Conservation (phyloP, 805 yeast genomes). For the Schizosaccharomyces japonicus region DNA sequence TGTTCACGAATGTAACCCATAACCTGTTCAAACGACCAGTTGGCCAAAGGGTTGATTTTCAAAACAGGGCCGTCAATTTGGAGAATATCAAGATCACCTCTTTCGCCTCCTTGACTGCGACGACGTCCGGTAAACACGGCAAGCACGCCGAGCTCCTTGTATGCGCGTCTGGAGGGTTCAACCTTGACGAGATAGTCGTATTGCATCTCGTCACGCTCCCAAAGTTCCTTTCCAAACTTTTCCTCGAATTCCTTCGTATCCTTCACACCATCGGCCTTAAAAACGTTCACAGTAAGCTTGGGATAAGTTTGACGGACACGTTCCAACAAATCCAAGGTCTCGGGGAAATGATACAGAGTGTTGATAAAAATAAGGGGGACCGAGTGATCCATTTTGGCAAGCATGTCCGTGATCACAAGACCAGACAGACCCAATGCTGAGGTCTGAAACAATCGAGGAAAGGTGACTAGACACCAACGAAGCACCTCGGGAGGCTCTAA, state of each 20-base stretch:
- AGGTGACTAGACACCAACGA: constrained; percentile 60
- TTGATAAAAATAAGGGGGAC: constrained; percentile 68
- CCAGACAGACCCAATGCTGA: constrained; percentile 93
- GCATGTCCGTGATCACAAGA: constrained; percentile 62
- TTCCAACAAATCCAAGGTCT: constrained; percentile 53
- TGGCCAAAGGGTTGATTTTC: constrained; percentile 71
- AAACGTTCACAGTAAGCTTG: constrained; percentile 32
- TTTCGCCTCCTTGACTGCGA: constrained; percentile 67
- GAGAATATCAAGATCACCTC: constrained; percentile 45
- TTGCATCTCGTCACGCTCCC: constrained; percentile 60
- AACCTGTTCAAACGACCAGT: constrained; percentile 60
- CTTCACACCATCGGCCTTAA: constrained; percentile 34
- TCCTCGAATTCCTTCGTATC: constrained; percentile 39
- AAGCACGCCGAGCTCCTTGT: constrained; percentile 40
- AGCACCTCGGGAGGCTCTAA: constrained; percentile 48
- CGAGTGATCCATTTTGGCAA: constrained; percentile 30
- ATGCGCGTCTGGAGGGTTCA: constrained; percentile 77
- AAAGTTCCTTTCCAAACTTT: constrained; percentile 49
- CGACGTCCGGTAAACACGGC: constrained; percentile 87
- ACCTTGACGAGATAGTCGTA: constrained; percentile 79
- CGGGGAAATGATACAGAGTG: constrained; percentile 86
- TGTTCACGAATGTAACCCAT: constrained; percentile 41
- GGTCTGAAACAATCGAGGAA: constrained; percentile 66
- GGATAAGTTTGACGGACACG: constrained; percentile 35
- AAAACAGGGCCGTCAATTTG: constrained; percentile 52